phyloP scores from a whole-genome alignment of 2,329 filamentous ascomycete genomes.

The Cladosporium sp. region DNA sequence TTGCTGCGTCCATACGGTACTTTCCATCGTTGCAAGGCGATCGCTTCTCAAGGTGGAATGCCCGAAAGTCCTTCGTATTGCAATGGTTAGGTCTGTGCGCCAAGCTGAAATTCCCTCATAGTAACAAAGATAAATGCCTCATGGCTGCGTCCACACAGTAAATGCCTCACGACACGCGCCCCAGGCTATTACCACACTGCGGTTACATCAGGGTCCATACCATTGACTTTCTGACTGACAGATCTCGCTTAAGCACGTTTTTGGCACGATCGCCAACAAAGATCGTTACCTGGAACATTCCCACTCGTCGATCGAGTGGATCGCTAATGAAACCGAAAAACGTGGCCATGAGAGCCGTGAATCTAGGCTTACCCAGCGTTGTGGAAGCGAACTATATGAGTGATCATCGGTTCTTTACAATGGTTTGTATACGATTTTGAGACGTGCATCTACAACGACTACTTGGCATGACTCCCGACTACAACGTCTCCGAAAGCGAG shows the following conservation, averaged over 20 bases:
- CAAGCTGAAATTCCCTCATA: conserved; percentile 8
- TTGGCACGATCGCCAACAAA: background rate
- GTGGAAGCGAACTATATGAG: background rate
- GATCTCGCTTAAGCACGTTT: conserved; percentile 3
- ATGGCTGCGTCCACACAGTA: background rate
- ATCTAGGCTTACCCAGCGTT: background rate
- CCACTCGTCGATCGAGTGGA: conserved; percentile 3
- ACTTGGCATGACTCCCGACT: conserved; percentile 6
- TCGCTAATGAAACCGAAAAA: background rate
- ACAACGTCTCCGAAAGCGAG: background rate
- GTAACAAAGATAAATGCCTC: conserved; percentile 8
- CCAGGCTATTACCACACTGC: background rate
- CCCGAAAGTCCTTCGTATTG: background rate
- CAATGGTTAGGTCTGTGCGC: background rate
- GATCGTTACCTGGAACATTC: background rate
- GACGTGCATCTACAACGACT: background rate
- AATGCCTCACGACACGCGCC: conserved; percentile 7
- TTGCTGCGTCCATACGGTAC: background rate
- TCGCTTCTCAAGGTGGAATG: background rate
- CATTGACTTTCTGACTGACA: background rate
- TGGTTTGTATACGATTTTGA: background rate
- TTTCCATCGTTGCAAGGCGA: background rate
- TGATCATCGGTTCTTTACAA: background rate
- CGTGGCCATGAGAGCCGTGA: background rate
- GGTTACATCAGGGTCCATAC: background rate